Base-by-base conservation (phyloP, 768 basidiomycete genomes). In the Tubosaeta brunneosetosa region DNA sequence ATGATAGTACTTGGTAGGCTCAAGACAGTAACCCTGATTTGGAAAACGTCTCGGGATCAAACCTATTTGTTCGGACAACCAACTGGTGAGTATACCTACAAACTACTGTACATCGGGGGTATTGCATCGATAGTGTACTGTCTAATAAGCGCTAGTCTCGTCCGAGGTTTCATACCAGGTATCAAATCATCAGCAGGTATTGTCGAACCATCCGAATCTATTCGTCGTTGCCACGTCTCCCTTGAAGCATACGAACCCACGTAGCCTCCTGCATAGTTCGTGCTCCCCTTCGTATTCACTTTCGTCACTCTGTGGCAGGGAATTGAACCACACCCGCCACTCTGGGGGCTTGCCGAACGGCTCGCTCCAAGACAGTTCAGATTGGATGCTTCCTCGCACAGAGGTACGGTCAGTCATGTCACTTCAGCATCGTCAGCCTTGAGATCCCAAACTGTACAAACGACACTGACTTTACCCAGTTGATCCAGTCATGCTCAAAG, bases 321-420 rank as follows among this genome's bases (percentile, higher is more conserved):
- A 61, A 52, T 69, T 51, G 51, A 82, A 72, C 84, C 85, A 84
- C 31, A 69, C 66, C 10, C 72, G 71, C 77, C 77, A 77, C 25
- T 81, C 78, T 0, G 83, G 79, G 14, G 67, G 65, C 27, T 79
- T 75, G 13, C 74, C 74, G 9, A 67, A 57, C 26, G 79, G 77
- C 51, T 79, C 78, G 3, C 61, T 47, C 87, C 86, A 88, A 14
- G 63, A 63, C 27, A 83, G 63, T 49, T 76, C 73, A 4, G 73
- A 67, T 43, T 68, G 66, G 27, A 87, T 69, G 44, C 70, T 69
- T 14, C 71, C 71, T 34, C 83, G 78, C 72, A 88, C 79, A 44
- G 77, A 74, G 41, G 85, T 83, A 12, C 87, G 84, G 59, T 86
- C 84, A 38, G 73, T 73, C 88, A 91, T 90, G 55, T 91, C 88